Base-by-base conservation (phyloP, 1,284 basidiomycete genomes). In the Cystobasidium slooffiae region DNA sequence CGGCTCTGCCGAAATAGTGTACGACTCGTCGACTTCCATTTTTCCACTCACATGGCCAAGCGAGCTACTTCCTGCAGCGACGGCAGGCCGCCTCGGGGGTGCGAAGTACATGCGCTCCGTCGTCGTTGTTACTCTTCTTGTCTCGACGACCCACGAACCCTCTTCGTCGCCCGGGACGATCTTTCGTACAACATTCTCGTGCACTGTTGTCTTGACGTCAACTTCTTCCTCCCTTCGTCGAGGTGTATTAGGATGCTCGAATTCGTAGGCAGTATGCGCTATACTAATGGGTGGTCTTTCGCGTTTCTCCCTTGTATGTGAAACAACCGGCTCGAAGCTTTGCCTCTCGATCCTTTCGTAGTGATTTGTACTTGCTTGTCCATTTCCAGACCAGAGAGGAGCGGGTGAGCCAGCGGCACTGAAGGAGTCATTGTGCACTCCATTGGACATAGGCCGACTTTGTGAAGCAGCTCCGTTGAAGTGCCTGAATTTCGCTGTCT, bases 21-120 rank as follows among this genome's bases (percentile, higher is more conserved):
- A 51, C 47, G 43, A 22, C 8, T 63, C 61, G 22, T 63, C 61
- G 6, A 63, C n/a, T 41, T 46, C 61, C 61, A 63, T 63, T 7
- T n/a, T 49, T 6, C 22, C 61, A 49, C 3, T 49, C 8, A 37
- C 43, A 63, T 47, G 43, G 43, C 56, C 43, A 43, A 39, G 39
- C 37, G 56, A 59, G 20, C 56, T 59, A 31, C 31, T 31, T 31
- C 31, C 31, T 31, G 31, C 31, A 31, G 31, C 5, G 56, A 59
- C 43, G 31, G 39, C 39, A 53, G 20, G 47, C 20, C 47, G 20
- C n/a, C 41, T 51, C 61, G 47, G 64, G 1, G 73, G 51, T 16
- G 73, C 67, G 52, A 72, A 78, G 47, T 68, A 72, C 14, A 78
- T 78, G 6, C 77, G 56, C 64, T 79, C 78, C 6, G 77, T 69